Conservation (phyloP, 345 rosid species). For the Nasturtium officinale region DNA sequence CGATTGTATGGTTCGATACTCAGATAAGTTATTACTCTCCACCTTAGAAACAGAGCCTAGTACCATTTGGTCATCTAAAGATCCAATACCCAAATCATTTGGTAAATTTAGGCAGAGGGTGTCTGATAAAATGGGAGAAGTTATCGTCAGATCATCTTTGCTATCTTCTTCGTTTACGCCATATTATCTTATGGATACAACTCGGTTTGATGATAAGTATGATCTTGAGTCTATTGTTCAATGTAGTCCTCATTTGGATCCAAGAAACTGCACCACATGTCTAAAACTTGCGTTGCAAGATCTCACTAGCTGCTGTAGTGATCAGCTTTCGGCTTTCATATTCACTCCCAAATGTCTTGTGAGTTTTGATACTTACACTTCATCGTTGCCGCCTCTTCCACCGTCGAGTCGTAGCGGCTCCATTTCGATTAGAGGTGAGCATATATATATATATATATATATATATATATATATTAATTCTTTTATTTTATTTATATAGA, state of each 20-base stretch:
- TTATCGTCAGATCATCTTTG: constrained; percentile 12
- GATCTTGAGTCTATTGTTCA: constrained; percentile 40
- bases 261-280: constrained; percentile 20
- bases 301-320: not conserved
- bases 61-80: accelerated
- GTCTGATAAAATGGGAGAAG: constrained; percentile 26
- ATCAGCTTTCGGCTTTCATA: constrained; percentile 12
- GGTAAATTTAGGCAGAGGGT: constrained; percentile 2
- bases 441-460: not conserved
- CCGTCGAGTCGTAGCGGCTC: constrained; percentile 7
- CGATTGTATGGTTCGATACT: constrained; percentile 48
- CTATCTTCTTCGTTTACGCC: constrained; percentile 7
- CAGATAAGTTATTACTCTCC: constrained; percentile 29
- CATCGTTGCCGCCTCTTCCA: constrained; percentile 16
- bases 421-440: constrained; percentile 14
- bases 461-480: too few relatives aligned
- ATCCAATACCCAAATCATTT: constrained; percentile 14
- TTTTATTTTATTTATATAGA: not conserved
- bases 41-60: constrained; percentile 16
- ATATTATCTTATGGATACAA: constrained; percentile 8
- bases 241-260: constrained; percentile 25
- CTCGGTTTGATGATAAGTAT: not conserved
- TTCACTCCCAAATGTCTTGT: constrained; percentile 30
- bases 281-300: constrained; percentile 31
- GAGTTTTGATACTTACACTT: constrained; percentile 8